These are phyloP conservation scores for Dryas octopetala DNA, from an alignment of 306 rosid genomes.

Conservation along the genomic window DNA sequence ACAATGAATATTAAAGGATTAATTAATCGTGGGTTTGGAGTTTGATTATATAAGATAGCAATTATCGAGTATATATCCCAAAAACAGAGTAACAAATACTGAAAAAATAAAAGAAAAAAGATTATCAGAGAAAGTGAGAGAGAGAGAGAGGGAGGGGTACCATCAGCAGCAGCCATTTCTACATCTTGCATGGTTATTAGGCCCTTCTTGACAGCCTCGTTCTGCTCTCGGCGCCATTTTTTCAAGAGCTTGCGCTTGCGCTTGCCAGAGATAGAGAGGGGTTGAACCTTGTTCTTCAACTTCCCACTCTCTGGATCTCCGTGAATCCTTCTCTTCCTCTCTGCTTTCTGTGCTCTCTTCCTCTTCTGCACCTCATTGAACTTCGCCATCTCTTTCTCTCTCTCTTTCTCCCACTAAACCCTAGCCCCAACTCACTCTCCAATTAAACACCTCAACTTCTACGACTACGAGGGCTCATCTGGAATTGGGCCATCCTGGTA, in stretches of 20 bases:
- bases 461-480: background rate
- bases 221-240: conserved; percentile 78
- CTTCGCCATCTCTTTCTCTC: conserved; percentile 56
- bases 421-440: background rate
- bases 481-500: background rate
- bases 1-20: background rate
- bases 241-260: conserved; percentile 93
- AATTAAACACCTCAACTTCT: no score
- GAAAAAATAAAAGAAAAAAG: background rate
- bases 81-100: background rate
- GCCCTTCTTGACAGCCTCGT: conserved; percentile 64
- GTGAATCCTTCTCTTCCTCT: conserved; percentile 62
- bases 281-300: conserved; percentile 57
- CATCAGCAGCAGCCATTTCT: conserved; percentile 83
- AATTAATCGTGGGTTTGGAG: background rate
- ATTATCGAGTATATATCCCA: background rate
- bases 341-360: conserved; percentile 63
- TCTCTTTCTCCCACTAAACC: background rate
- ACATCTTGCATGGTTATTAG: conserved; percentile 73
- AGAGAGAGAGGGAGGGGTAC: conserved; percentile 25
- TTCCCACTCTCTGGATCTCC: conserved; percentile 74
- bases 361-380: conserved; percentile 88
- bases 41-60: background rate
- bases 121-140: background rate
- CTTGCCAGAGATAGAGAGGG: conserved; percentile 65